Conservation (phyloP, 2,329 filamentous ascomycete species). For the Trichoderma asperellum region DNA sequence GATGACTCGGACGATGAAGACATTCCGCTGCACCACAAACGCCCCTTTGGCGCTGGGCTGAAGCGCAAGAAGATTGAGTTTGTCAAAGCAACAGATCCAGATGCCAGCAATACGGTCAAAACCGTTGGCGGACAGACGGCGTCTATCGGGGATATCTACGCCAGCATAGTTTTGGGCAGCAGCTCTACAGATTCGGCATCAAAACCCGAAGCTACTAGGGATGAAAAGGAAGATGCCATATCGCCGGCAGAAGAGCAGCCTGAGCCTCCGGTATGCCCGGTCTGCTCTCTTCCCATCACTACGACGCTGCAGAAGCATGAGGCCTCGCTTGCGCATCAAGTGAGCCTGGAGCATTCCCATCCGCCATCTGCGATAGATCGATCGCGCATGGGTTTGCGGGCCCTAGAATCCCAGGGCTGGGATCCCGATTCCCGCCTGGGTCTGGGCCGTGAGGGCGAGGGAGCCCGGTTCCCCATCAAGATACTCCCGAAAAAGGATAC, state of each 20-base stretch:
- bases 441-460: slow-evolving; percentile 71
- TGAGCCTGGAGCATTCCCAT: slow-evolving; percentile 69
- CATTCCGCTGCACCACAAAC: slow-evolving; percentile 56
- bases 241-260: not conserved
- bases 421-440: slow-evolving; percentile 73
- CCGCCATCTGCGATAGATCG: slow-evolving; percentile 74
- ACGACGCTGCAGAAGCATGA: slow-evolving; percentile 53
- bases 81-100: slow-evolving; percentile 55
- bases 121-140: slow-evolving; percentile 35
- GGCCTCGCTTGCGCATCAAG: slow-evolving; percentile 70
- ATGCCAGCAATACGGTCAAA: slow-evolving; percentile 37
- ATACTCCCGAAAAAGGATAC: slow-evolving; percentile 72
- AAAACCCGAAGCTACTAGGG: slow-evolving; percentile 31
- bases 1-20: slow-evolving; percentile 44
- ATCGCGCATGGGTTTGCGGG: slow-evolving; percentile 68
- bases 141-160: slow-evolving; percentile 63
- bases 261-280: slow-evolving; percentile 37
- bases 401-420: slow-evolving; percentile 71
- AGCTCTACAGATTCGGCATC: slow-evolving; percentile 27
- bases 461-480: slow-evolving; percentile 77
- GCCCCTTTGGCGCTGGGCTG: slow-evolving; percentile 60
- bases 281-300: slow-evolving; percentile 45
- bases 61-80: slow-evolving; percentile 60
- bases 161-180: slow-evolving; percentile 66
- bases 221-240: not conserved